Base-by-base conservation (phyloP, 2,329 filamentous ascomycete species). In the Rhinocladiella mackenziei region DNA sequence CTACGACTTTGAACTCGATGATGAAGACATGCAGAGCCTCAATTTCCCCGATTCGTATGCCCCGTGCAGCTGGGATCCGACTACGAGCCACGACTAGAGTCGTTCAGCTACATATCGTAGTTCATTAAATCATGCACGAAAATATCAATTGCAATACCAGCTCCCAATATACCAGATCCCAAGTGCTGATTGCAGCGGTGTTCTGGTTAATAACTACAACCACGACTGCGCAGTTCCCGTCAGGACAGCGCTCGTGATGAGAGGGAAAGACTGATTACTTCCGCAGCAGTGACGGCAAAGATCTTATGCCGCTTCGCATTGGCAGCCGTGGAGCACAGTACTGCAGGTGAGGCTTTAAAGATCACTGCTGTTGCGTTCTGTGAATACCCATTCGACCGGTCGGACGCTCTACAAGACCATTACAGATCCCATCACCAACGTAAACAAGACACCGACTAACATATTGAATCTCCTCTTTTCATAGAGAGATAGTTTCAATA, bases 41-140 rank as follows among this genome's bases (percentile, higher is more conserved):
- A 65, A 76, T 34, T 51, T 56, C 13, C 78, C 74, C 1, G 67
- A 69, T 19, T 67, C 70, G 31, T 81, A 82, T 61, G 68, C 72
- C 48, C 75, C 75, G 33, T 78, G 75, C 51, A 66, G 73, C 39
- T 81, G 77, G 78, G 77, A 81, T 61, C 78, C 77, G 8, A 58
- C 56, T n/a, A 48, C 44, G 11, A 55, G 51, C 35, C 33, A 49
- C 13, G 54, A 56, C 22, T 57, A 30, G 39, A 32, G 6, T 26
- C 23, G 23, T 6, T 26, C n/a, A n/a, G n/a, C n/a, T n/a, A n/a
- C n/a, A n/a, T n/a, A n/a, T n/a, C n/a, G n/a, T n/a, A n/a, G n/a
- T n/a, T n/a, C n/a, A n/a, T n/a, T n/a, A n/a, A n/a, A n/a, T n/a
- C n/a, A n/a, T n/a, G n/a, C n/a, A n/a, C 7, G 20, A 36, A 20